Conservation (phyloP, 148 eudicot genomes). For the Pouteria glomerata region DNA sequence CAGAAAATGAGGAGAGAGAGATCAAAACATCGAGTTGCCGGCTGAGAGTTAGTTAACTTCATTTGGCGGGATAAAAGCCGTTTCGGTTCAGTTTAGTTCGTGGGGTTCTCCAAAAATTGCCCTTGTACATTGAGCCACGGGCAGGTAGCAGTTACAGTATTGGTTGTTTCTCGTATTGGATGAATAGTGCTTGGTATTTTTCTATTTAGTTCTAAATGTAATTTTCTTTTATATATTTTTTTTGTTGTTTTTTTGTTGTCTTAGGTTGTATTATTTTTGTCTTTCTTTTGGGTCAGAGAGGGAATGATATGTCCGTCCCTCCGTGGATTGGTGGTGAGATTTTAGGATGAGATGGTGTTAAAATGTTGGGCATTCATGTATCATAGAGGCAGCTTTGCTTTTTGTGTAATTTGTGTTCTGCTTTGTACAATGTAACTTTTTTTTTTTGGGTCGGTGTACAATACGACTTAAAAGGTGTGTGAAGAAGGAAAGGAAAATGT, state of each 20-base stretch:
- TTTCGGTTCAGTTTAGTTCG: too few species aligned
- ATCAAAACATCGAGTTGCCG: constrained; percentile 15
- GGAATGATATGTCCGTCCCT: constrained; percentile 8
- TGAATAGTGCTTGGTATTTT: constrained; percentile 14
- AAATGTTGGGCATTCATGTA: constrained; percentile 15
- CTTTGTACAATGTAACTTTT: constrained; percentile 18
- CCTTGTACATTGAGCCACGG: constrained; percentile 30
- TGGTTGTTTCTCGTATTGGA: constrained; percentile 1
- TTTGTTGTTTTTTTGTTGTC: not conserved
- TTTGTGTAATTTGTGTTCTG: constrained; percentile 22
- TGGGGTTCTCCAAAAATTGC: constrained; percentile 10
- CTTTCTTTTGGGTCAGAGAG: constrained; percentile 1
- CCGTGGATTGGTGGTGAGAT: constrained; percentile 28
- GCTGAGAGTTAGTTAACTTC: constrained; percentile 7
- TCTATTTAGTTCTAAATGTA: constrained; percentile 2
- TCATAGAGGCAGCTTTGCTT: constrained; percentile 28
- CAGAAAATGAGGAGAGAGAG: constrained; percentile 15
- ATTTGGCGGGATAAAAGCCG: constrained; percentile 5
- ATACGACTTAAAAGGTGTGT: too few species aligned
- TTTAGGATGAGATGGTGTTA: constrained; percentile 16
- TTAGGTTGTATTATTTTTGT: constrained; percentile 8
- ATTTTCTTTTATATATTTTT: constrained; percentile 7
- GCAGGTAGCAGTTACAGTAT: constrained; percentile 11
- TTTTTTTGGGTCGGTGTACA: too few species aligned
- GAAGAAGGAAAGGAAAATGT: too few species aligned